Evolutionary conservation across 495 filamentous ascomycete species (phyloP), one percentile per base, ranked within the genome.

Genomic region (Penicillium turbatum): DNA sequence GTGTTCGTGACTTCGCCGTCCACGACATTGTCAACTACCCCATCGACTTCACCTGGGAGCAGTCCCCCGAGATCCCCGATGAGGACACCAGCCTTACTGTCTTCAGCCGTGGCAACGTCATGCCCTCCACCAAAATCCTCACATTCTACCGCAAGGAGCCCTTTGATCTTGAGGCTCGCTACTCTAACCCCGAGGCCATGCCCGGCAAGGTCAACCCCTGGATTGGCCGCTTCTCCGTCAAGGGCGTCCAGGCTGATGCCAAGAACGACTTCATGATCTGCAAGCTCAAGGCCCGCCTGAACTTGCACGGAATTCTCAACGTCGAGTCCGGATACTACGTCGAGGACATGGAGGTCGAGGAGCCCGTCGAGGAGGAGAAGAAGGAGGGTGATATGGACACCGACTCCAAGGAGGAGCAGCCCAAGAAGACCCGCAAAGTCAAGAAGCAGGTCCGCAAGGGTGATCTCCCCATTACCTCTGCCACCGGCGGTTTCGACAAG

Each of bases 361-460:
- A 97, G 76, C 90, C 92, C 56, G 75, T 96, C 2, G 83, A 86
- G 64, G 82, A 83, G 56, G 73, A 67, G 17, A 83, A 86, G 79
- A 85, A 86, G 68, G 83, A 88, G 32, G 68, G 79, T 46, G 86
- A 92, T 43, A 96, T 96, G 92, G 93, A 97, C 35, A 95, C 90
- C 50, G 88, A 92, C 51, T 63, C 79, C 30, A 80, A 83, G 55
- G 79, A 83, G 53, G 87, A 90, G 29, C 80, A 80, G 55, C 89
- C 89, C 72, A 89, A 90, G 64, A 96, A 96, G 87, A 96, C 84
- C 48, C 84, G 92, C 59, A 97, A 97, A 77, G 88, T 99, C 64
- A 97, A 96, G 89, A 99, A 97, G 83, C 95, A 97, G 76, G 86
- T 97, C 52, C 90, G 95, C 70, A 97, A 96, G 80, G 93, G 93